Evolutionary conservation across 768 basidiomycete species (phyloP).

Genomic region (Phanerodontia chrysosporium): DNA sequence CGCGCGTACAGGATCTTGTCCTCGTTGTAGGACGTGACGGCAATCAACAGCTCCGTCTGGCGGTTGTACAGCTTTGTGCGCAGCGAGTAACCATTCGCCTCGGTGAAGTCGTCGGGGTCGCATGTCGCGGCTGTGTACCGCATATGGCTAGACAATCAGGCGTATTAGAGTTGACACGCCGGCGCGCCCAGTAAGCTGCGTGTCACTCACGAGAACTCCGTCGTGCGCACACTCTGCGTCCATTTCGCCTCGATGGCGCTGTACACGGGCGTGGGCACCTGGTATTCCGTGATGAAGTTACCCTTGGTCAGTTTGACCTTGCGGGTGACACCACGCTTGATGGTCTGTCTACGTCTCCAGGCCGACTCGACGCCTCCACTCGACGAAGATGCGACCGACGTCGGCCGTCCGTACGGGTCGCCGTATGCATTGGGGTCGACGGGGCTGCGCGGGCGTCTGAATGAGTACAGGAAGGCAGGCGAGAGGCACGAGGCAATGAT

Average conservation of each 20-base stretch:
- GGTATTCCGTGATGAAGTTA: slow-evolving; percentile 88
- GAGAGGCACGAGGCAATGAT: neutral
- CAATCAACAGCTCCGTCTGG: slow-evolving; percentile 89
- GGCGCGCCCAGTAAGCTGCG: neutral
- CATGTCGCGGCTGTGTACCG: slow-evolving; percentile 89
- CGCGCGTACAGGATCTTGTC: slow-evolving; percentile 89
- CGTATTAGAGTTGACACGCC: slow-evolving; percentile 2
- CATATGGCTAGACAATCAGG: slow-evolving; percentile 60
- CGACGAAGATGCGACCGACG: slow-evolving; percentile 32
- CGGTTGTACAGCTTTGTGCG: slow-evolving; percentile 83
- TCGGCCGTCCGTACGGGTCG: slow-evolving; percentile 60
- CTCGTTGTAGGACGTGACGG: slow-evolving; percentile 91
- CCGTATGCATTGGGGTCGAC: slow-evolving; percentile 60
- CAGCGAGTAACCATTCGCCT: slow-evolving; percentile 78
- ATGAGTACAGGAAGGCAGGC: neutral
- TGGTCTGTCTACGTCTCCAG: slow-evolving; percentile 78
- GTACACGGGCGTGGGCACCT: slow-evolving; percentile 79
- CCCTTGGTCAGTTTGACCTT: slow-evolving; percentile 92
- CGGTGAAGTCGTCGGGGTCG: slow-evolving; percentile 85
- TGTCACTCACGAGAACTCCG: slow-evolving; percentile 81
- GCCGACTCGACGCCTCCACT: slow-evolving; percentile 33
- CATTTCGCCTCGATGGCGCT: slow-evolving; percentile 82
- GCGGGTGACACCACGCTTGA: slow-evolving; percentile 90
- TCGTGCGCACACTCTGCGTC: slow-evolving; percentile 56
- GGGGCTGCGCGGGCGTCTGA: slow-evolving; percentile 13